Evolutionary conservation across 2,329 filamentous ascomycete species (phyloP), one percentile per base, ranked within the genome.

Genomic region (Purpureocillium takamizusanense): DNA sequence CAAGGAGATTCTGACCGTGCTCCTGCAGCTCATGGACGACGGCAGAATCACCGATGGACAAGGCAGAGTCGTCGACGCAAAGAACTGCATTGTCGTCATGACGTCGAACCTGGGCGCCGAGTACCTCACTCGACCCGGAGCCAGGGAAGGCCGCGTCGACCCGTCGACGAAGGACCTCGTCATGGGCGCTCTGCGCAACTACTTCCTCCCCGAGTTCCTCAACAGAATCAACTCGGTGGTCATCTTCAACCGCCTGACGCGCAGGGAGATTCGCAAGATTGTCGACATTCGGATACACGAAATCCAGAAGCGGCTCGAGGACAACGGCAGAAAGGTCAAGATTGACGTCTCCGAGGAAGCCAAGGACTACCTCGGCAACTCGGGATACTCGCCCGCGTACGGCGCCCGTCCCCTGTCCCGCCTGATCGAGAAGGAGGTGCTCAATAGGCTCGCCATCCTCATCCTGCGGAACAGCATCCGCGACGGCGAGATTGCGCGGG

Each of bases 1-100:
- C 45, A 98, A 98, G 69, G 92, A 98, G 66, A 79, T 98, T 2
- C 71, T 98, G 32, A 98, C 92, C 1, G 92, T 98, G 13, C 78
- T 98, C 29, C 78, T 98, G n/a, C 92, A 98, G 63, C 86, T 98
- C 55, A 97, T 98, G 88, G 92, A 98, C 54, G 92, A 98, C 55
- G 92, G 92, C 23, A 88, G 92, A 53, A 97, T 98, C 62, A 98
- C 92, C 12, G 92, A 98, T 56, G 92, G 92, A 35, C 94, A 97
- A 76, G 92, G 92, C 57, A 81, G 92, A 59, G 74, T 95, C 36
- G 81, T 98, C 39, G 92, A 98, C 53, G 92, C 90, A 43, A 87
- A 83, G 66, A 98, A 98, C 73, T 97, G 90, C 60, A 97, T 98
- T 50, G 90, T 98, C 32, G 92, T 98, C 63, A 94, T 98, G 88